phyloP scores from a whole-genome alignment of 1,139 yeast species.

The Kurtzmaniella natalensis region DNA sequence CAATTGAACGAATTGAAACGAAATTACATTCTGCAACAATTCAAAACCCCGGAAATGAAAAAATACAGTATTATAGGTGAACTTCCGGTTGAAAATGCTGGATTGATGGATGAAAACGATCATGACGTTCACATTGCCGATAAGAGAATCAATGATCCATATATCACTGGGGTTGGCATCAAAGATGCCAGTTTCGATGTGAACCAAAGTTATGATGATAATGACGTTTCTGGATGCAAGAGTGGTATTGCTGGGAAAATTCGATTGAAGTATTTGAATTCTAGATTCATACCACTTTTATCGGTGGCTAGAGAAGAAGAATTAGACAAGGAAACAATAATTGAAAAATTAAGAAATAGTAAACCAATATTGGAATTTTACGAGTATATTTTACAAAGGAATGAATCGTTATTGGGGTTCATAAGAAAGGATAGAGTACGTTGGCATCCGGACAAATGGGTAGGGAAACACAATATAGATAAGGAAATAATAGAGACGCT shows the following conservation, averaged over 20 bases:
- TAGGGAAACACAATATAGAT: constrained; percentile 12
- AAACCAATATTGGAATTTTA: constrained; percentile 25
- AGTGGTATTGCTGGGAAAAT: too few species aligned
- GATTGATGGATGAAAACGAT: constrained; percentile 32
- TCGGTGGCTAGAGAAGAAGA: neutral
- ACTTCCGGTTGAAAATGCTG: constrained; percentile 33
- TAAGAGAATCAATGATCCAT: constrained; percentile 39
- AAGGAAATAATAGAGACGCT: constrained; percentile 26
- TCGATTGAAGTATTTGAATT: neutral
- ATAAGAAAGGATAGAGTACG: constrained; percentile 49
- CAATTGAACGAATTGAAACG: constrained; percentile 13
- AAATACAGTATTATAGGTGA: constrained; percentile 32
- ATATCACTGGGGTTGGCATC: constrained; percentile 13
- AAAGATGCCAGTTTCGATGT: neutral
- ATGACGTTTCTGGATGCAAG: neutral
- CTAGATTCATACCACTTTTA: neutral
- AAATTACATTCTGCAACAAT: constrained; percentile 15
- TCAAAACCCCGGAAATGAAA: constrained; percentile 2
- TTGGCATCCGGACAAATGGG: constrained; percentile 71
- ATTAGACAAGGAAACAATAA: constrained; percentile 12
- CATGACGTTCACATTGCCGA: constrained; percentile 36
- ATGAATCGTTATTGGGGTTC: constrained; percentile 17
- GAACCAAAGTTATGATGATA: neutral
- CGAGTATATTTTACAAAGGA: constrained; percentile 13
- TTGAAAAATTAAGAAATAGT: constrained; percentile 19